Base-by-base conservation (phyloP, 306 rosid genomes). In the Castanospermum australe region DNA sequence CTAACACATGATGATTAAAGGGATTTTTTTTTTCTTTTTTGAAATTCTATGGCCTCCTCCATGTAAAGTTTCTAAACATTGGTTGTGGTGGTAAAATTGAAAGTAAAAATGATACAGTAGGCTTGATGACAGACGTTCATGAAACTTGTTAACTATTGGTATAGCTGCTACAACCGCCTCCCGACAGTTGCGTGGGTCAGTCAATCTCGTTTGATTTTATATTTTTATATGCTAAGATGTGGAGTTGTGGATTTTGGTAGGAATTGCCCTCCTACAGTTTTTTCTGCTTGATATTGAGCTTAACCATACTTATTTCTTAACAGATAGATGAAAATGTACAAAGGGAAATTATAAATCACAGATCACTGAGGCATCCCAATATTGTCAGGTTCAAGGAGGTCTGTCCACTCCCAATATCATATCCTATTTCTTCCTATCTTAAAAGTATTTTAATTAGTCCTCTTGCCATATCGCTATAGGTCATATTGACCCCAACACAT, bases 311-410 rank as follows among this genome's bases (percentile, higher is more conserved):
- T 63, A 11, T 68, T 14, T 69, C 39, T 86, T 83, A 7, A 85
- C 94, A 94, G 99, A 94, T 94, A 76, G 99, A 94, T 88, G 99
- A 92, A 89, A 94, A 91, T 87, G 99, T 94, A 68, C 88, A 87
- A n/a, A 86, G 97, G 81, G 99, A 94, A 84, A 94, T 94, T 47
- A 94, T 94, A 84, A 94, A 94, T 67, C 99, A 94, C 86, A 88
- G 95, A 86, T 92, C 94, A 80, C 84, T 94, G 86, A 92, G 97
- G 87, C 97, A 94, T 90, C 97, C 97, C 21, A 94, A 94, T 84
- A 94, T 94, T 80, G 97, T 94, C 77, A 91, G 92, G 84, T 94
- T 94, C 84, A 94, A 89, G 79, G 99, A 94, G 97, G 99, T 94
- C 0, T 44, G 91, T 74, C 57, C 45, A 41, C 35, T 71, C 13